phyloP scores from a whole-genome alignment of 2,329 filamentous ascomycete genomes.

The Fonsecaea multimorphosa region DNA sequence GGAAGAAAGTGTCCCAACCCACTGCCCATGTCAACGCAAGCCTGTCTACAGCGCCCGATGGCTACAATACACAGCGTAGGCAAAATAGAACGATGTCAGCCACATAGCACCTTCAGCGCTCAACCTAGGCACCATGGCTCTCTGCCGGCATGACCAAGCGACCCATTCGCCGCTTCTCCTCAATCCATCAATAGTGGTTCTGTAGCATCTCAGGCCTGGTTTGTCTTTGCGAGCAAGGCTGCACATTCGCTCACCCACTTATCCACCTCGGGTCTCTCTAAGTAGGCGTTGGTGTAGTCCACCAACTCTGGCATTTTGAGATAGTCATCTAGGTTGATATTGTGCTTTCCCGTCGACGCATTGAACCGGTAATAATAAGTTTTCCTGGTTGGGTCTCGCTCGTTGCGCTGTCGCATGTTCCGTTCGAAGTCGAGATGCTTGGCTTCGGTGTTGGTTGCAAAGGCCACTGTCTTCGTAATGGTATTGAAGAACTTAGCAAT shows the following conservation, averaged over 20 bases:
- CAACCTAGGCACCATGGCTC: neutral
- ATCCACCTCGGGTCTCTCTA: conserved; percentile 22
- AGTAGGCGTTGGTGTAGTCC: conserved; percentile 30
- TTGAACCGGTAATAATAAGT: conserved; percentile 32
- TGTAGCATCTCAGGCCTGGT: neutral
- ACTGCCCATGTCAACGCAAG: too few relatives aligned
- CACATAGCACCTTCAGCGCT: neutral
- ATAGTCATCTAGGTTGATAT: conserved; percentile 30
- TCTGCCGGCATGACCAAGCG: neutral
- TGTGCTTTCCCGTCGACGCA: conserved; percentile 24
- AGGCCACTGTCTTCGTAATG: conserved; percentile 27
- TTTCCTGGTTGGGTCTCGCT: conserved; percentile 13
- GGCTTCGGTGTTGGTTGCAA: conserved; percentile 36
- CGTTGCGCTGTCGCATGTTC: conserved; percentile 32
- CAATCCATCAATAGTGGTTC: neutral
- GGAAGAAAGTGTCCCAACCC: too few relatives aligned
- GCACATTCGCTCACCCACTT: conserved; percentile 30
- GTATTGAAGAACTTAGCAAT: conserved; percentile 29
- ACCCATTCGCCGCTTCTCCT: too few relatives aligned
- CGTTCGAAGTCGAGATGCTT: conserved; percentile 37
- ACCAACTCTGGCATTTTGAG: conserved; percentile 26
- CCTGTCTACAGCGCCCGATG: neutral
- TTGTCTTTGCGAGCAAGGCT: conserved; percentile 23
- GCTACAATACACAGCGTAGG: neutral
- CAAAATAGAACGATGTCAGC: neutral